Evolutionary conservation across 352 stramenopile species (phyloP), one percentile per base, ranked within the genome.

Genomic region (Pythium sukuiense): DNA sequence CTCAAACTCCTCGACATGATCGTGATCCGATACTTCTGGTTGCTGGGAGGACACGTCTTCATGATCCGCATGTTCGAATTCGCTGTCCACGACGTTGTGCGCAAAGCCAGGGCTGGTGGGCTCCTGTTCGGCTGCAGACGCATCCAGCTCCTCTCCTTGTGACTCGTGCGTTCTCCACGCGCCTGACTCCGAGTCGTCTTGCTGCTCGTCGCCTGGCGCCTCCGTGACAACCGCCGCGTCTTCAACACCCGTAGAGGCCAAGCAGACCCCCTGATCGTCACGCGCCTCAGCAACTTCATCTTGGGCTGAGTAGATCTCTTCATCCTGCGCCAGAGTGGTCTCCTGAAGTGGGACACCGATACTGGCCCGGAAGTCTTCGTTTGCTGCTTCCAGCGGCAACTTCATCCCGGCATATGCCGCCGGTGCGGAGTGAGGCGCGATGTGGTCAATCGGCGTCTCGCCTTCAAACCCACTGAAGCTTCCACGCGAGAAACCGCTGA

Each of bases 381-480:
- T 32, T 24, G 13, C 41, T 18, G 16, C 16, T 11, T 43, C 6
- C 35, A 43, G 35, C 35, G 35, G 16, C 35, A 18, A 3, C 3
- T 55, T 24, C 20, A 35, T 55, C 52, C 24, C 45, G 26, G 12
- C 16, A 20, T 59, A 59, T 20, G 59, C 59, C 7, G 59, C 48
- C 2, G 59, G 59, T 9, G 59, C 48, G 0, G 59, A 65, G 24
- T 48, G 48, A 9, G 59, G 59, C 3, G 49, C 59, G n/a, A 32
- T n/a, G 43, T 45, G 52, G 41, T 63, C 58, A 3, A 37, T 49
- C 13, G 58, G n/a, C 30, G 46, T 6, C 29, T 27, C 48, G 2
- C n/a, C 59, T 11, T 57, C 48, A 32, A 65, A 58, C 6, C 33
- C 45, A 37, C 53, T 56, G 30, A 61, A 58, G 32, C 59, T 65